Percentiles rank a stretch among this genome's conserved stretches.
Evolutionary conservation across 257 asterid genomes (phyloP).

Genomic region (Fraxinus anomala): DNA sequence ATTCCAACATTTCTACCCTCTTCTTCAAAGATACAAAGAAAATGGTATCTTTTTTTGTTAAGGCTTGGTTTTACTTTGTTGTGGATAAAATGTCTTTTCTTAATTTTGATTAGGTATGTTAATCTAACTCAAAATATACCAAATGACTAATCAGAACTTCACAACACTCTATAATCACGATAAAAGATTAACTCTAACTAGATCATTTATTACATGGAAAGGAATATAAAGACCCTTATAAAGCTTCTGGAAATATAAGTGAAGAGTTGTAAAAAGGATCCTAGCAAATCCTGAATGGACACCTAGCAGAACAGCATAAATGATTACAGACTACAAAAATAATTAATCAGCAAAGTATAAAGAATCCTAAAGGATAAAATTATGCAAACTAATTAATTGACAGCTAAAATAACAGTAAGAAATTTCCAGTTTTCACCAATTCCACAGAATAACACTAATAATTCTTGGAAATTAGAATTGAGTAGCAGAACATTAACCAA

Average conservation of each 20-base stretch:
- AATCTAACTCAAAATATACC: not conserved
- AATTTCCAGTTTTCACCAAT: not conserved
- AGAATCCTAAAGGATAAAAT: not conserved
- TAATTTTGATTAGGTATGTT: not conserved
- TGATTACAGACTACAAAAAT: not conserved
- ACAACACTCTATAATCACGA: not conserved
- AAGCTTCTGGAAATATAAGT: not conserved
- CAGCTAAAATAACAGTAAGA: not conserved
- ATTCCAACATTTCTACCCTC: not conserved
- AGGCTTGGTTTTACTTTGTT: not conserved
- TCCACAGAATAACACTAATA: slow-evolving; percentile 12
- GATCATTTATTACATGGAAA: not conserved
- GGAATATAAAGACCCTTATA: not conserved
- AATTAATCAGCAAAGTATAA: not conserved
- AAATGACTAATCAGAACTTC: not conserved
- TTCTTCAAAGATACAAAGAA: slow-evolving; percentile 6
- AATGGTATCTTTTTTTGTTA: not conserved
- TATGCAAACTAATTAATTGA: not conserved
- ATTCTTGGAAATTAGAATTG: not conserved
- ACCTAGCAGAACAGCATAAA: not conserved
- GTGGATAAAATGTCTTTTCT: not conserved
- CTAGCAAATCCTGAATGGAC: not conserved
- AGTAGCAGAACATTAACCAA: not conserved
- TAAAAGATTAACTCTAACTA: not conserved
- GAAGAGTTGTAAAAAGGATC: not conserved